Evolutionary conservation across 768 basidiomycete genomes (phyloP), one percentile per base, ranked within the genome.

Genomic region (Porphyrellus cyaneotinctus): DNA sequence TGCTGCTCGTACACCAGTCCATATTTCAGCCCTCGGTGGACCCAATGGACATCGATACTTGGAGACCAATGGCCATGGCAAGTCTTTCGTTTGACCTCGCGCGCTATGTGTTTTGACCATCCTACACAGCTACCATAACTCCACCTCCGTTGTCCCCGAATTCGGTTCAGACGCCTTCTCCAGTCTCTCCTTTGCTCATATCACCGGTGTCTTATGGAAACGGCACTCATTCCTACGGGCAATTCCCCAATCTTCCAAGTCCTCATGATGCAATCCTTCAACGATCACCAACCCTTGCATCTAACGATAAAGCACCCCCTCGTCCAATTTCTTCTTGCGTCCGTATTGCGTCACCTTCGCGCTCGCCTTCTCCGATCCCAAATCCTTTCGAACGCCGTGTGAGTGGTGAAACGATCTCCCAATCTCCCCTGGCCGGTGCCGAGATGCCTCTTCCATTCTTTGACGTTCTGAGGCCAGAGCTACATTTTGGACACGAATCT

Each of bases 371-470:
- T 9, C 66, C 64, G 1, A 65, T 97, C 89, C 92, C 95, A 86
- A 78, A 90, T 91, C 65, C 95, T 87, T 66, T 95, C 85, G 63
- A 78, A 84, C 71, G 90, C 90, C 72, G 93, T 90, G 68, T 97
- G 85, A 71, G 95, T 91, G 66, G 95, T 88, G 68, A 58, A 58
- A 72, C 64, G 10, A 52, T 55, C 15, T 47, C 56, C n/a, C 63
- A 61, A 38, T 62, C 61, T 8, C 60, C 65, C 11, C 58, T 61
- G 39, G 51, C 63, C 5, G 56, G 47, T 23, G 22, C 55, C 41
- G 64, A 64, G 6, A 64, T 74, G 8, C 68, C 74, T 6, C 68
- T 84, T 54, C 78, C 81, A 10, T 79, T 86, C 64, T 78, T 85
- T 56, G 82, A 84, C 51, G 79, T 79, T 58, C 73, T 77, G 61